Conservation (phyloP, 148 eudicot genomes). For the Limonium bicolor region DNA sequence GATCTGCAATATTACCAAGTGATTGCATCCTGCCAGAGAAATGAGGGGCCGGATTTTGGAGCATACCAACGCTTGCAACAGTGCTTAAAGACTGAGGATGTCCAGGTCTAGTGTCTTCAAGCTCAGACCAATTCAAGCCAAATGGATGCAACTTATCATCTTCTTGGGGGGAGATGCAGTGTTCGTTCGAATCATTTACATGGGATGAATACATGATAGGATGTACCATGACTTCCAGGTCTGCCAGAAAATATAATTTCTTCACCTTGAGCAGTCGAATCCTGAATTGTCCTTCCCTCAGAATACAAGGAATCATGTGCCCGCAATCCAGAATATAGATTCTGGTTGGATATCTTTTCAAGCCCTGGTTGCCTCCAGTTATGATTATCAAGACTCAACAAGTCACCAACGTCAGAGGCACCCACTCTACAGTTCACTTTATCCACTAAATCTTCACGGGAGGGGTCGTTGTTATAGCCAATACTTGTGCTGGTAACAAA, state of each 20-base stretch:
- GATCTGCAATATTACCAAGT: slow-evolving; percentile 24
- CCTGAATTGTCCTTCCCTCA: slow-evolving; percentile 35
- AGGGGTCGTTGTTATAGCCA: too few relatives aligned
- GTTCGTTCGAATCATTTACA: slow-evolving; percentile 23
- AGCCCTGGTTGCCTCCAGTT: slow-evolving; percentile 35
- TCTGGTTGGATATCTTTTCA: slow-evolving; percentile 25
- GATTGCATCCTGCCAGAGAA: slow-evolving; percentile 24
- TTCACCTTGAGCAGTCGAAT: slow-evolving; percentile 60
- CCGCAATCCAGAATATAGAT: slow-evolving; percentile 15
- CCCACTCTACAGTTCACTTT: slow-evolving; percentile 16
- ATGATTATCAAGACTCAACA: slow-evolving; percentile 20
- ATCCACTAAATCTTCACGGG: slow-evolving; percentile 18
- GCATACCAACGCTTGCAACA: slow-evolving; percentile 22
- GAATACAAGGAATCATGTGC: slow-evolving; percentile 25
- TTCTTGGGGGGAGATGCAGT: slow-evolving; percentile 18
- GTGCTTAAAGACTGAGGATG: slow-evolving; percentile 26
- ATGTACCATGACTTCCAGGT: slow-evolving; percentile 63
- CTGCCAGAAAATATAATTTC: slow-evolving; percentile 79
- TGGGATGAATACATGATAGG: slow-evolving; percentile 18
- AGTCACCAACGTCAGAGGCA: slow-evolving; percentile 24
- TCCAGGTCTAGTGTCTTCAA: slow-evolving; percentile 41
- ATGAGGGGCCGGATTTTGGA: slow-evolving; percentile 29
- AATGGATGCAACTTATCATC: slow-evolving; percentile 77
- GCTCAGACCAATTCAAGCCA: slow-evolving; percentile 91
- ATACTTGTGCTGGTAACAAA: slow-evolving; percentile 18